Base-by-base conservation (phyloP, 75 land plant genomes). In the Picea glauca region DNA sequence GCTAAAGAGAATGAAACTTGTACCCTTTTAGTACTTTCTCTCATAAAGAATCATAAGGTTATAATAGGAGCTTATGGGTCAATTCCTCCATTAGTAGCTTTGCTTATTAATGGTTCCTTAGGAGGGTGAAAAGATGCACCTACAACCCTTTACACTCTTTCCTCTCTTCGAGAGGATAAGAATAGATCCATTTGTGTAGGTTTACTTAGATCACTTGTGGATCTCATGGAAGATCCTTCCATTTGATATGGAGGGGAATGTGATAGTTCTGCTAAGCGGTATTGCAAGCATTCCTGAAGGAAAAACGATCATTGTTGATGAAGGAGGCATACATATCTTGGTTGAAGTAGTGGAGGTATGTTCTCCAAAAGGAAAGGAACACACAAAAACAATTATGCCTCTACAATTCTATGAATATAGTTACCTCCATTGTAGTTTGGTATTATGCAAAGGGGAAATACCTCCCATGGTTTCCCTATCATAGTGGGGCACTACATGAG, bases 291-390 rank as follows among this genome's bases (percentile, higher is more conserved):
- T 87, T 3, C 73, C 58, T 38, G 87, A 85, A 58, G 94, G 92
- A 4, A 78, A 76, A 74, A 80, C 31, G 15, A 89, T 87, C 15
- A 80, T 93, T 31, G 89, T 88, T 30, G 89, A 85, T 68, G 92
- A 83, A 60, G 90, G 89, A 4, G 94, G 90, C 38, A 88, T 90
- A 70, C 80, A 84, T 30, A 81, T 78, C 15, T 83, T 92, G 11
- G 85, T 92, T 9, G 90, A 90, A 68, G 94, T 90, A 3, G 80
- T 92, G 14, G 89, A 90, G 56, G 92, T 80, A 35, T 90, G 90
- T 17, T 80, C 85, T 15, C 79, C 23, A 1, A 87, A 77, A 50
- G 88, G 88, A 75, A 87, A 84, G 78, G 93, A 89, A 63, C 87
- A 88, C 64, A 90, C 93, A 14, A 84, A 86, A 72, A 26, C 78